Conservation (phyloP, 345 rosid species). For the Eutrema heterophyllum region DNA sequence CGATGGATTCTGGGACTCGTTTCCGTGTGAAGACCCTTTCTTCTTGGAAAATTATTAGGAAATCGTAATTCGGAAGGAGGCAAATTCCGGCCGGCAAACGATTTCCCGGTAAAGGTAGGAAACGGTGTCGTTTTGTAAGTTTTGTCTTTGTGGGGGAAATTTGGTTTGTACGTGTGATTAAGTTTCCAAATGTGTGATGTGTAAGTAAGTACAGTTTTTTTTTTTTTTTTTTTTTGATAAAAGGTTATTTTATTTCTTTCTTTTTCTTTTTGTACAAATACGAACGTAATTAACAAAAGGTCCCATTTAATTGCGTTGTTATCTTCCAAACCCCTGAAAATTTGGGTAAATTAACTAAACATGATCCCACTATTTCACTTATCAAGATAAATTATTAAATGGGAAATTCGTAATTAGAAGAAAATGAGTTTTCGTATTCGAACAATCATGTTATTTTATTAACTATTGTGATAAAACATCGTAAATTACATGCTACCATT, state of each 20-base stretch:
- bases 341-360: not conserved
- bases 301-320: not conserved
- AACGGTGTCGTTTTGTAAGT: conserved; percentile 5
- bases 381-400: not conserved
- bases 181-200: conserved; percentile 27
- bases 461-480: not conserved
- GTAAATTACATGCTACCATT: too few relatives aligned
- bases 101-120: not conserved
- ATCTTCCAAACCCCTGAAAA: not conserved
- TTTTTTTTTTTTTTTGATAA: too few relatives aligned
- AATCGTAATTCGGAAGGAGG: not conserved
- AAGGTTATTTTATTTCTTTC: not conserved
- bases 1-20: conserved; percentile 44
- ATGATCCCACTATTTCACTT: not conserved
- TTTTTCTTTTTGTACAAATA: conserved; percentile 6
- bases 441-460: not conserved
- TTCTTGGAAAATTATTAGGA: conserved; percentile 19
- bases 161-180: conserved; percentile 4
- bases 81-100: conserved; percentile 9
- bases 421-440: not conserved
- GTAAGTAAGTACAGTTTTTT: conserved; percentile 13
- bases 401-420: not conserved
- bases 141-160: conserved; percentile 1
- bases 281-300: not conserved
- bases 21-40: conserved; percentile 35